phyloP scores from a whole-genome alignment of 108 stramenopile genomes.

The Nitzschia sp. region DNA sequence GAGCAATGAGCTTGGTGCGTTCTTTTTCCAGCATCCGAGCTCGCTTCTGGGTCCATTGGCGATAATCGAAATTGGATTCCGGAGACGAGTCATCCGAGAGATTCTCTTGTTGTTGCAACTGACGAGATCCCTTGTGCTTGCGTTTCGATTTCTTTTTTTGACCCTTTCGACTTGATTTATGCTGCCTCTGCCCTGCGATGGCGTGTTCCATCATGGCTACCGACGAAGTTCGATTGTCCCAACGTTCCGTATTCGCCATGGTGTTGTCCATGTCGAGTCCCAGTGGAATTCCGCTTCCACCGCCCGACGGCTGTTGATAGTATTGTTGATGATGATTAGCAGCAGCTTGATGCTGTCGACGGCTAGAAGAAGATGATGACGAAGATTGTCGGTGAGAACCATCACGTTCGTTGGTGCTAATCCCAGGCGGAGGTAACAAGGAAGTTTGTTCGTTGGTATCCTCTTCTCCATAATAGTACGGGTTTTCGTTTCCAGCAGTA shows the following conservation, averaged over 20 bases:
- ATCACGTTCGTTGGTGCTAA: constrained; percentile 38
- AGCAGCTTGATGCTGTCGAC: not conserved
- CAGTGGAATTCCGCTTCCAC: too few relatives aligned
- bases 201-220: not conserved
- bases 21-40: constrained; percentile 42
- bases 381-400: constrained; percentile 8
- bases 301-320: not conserved
- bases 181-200: not conserved
- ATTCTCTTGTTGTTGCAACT: not conserved
- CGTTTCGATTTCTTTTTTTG: constrained; percentile 9
- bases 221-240: not conserved
- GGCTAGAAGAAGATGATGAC: not conserved
- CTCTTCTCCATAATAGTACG: not conserved
- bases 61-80: constrained; percentile 20
- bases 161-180: not conserved
- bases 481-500: not conserved
- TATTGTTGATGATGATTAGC: not conserved
- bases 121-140: constrained; percentile 9
- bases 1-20: constrained; percentile 35
- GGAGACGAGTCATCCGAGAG: constrained; percentile 11
- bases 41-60: constrained; percentile 38
- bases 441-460: constrained; percentile 45
- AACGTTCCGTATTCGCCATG: not conserved
- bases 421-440: constrained; percentile 44
- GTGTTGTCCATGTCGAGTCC: not conserved